Conservation (phyloP, 495 filamentous ascomycete species). For the Lophiostoma macrostomum region DNA sequence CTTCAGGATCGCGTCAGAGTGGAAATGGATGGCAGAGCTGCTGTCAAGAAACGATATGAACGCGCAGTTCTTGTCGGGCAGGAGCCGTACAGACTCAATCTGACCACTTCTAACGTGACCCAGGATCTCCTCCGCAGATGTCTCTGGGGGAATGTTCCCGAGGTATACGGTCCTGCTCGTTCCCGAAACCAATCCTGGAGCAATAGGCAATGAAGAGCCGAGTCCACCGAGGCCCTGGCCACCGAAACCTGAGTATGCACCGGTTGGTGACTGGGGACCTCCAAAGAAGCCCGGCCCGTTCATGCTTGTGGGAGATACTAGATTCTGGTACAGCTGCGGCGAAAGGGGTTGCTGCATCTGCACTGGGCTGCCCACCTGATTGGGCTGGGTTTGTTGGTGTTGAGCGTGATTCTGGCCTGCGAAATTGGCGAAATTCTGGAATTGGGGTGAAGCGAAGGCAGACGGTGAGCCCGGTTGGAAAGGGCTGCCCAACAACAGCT, state of each 20-base stretch:
- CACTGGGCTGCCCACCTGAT: conserved; percentile 55
- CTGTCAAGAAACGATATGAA: conserved; percentile 99
- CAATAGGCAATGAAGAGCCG: conserved; percentile 67
- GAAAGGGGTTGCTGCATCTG: conserved; percentile 66
- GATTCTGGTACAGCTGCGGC: conserved; percentile 70
- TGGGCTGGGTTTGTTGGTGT: conserved; percentile 56
- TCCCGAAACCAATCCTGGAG: conserved; percentile 76
- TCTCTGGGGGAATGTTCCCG: conserved; percentile 96
- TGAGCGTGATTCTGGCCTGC: conserved; percentile 62
- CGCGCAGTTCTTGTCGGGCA: conserved; percentile 98
- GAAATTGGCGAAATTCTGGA: conserved; percentile 77
- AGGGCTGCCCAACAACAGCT: conserved; percentile 90
- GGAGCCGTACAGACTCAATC: conserved; percentile 93
- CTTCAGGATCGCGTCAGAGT: conserved; percentile 99
- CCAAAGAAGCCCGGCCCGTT: conserved; percentile 69
- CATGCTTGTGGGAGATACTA: conserved; percentile 73
- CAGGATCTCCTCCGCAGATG: conserved; percentile 95
- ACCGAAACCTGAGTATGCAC: conserved; percentile 61
- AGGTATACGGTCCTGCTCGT: conserved; percentile 96
- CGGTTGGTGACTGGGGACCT: conserved; percentile 82
- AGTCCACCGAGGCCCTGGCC: conserved; percentile 58
- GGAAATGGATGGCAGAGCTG: conserved; percentile 95
- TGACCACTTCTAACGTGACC: conserved; percentile 96
- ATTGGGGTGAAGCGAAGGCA: conserved; percentile 85
- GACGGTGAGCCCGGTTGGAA: conserved; percentile 94